Evolutionary conservation across 2,329 filamentous ascomycete species (phyloP), one percentile per base, ranked within the genome.

Genomic region (Pseudocercospora musae): DNA sequence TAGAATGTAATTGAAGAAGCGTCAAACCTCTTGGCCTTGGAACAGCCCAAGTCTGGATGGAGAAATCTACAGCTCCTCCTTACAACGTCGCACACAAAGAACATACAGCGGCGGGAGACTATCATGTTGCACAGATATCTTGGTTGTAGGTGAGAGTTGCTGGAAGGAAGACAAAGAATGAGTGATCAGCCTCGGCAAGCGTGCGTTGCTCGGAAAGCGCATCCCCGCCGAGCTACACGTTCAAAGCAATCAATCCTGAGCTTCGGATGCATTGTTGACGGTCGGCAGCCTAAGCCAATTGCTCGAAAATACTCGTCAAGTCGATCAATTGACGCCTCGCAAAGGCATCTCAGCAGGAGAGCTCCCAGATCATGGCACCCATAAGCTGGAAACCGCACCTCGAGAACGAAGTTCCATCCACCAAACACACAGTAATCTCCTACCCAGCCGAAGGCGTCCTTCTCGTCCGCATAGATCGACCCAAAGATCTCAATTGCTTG

Each of bases 401-500:
- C 60, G 60, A 57, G 29, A 61, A 53, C 25, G 62, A 63, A 3
- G 65, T 66, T 33, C 71, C 70, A 4, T 55, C 64, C 4, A 67
- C 66, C 57, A 70, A 70, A 59, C 63, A 70, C 57, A 63, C 64
- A 40, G 62, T 72, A 21, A 63, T 75, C 7, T 74, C 73, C n/a
- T 74, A 69, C 46, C 74, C 74, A 29, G 67, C 71, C 1, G 68
- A 71, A 48, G 66, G 70, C 23, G 70, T 76, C 11, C 56, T 76
- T 18, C 67, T 76, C 21, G 72, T 75, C 4, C 70, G 68, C 9
- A 53, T 76, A n/a, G 74, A 75, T 58, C 64, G 73, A 52, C 72
- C 74, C 1, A 73, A 74, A 64, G 70, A 72, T 23, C 62, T 76
- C 29, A 75, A 76, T 44, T 76, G 73, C 59, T 73, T 76, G 59